Percentiles rank a stretch among this genome's conserved stretches.
Conservation (phyloP, 495 filamentous ascomycete species). For the Tuber umbilicatum region DNA sequence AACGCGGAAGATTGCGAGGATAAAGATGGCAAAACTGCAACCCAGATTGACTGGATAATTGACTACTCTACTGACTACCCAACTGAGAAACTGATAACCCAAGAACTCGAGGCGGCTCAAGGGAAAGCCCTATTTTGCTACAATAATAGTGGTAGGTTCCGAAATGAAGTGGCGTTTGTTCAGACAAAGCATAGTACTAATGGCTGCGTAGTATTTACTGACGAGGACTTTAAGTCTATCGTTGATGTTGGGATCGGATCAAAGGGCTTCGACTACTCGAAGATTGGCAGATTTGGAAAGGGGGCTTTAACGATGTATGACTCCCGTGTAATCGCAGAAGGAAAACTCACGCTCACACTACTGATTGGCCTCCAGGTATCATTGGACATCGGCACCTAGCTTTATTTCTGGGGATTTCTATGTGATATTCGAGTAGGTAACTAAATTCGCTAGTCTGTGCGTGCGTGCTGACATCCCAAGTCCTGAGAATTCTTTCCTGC, state of each 20-base stretch:
- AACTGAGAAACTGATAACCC: conserved; percentile 28
- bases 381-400: conserved; percentile 47
- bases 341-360: not conserved
- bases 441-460: conserved; percentile 1
- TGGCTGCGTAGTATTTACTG: conserved; percentile 34
- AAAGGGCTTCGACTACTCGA: conserved; percentile 40
- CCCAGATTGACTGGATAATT: conserved; percentile 43
- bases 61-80: conserved; percentile 37
- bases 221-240: conserved; percentile 45
- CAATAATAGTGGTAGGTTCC: conserved; percentile 42
- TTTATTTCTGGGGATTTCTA: conserved; percentile 44
- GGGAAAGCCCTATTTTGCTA: conserved; percentile 45
- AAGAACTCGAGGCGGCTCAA: conserved; percentile 39
- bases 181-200: conserved; percentile 7
- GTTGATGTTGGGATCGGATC: conserved; percentile 45
- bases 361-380: conserved; percentile 41
- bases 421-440: conserved; percentile 44
- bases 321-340: not conserved
- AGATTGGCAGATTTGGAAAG: conserved; percentile 47
- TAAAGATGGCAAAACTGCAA: conserved; percentile 24
- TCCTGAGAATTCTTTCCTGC: conserved; percentile 43
- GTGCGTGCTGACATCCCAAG: conserved; percentile 17
- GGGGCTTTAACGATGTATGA: conserved; percentile 45
- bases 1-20: conserved; percentile 45
- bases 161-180: not conserved